Evolutionary conservation across 345 rosid species (phyloP).

Genomic region (Capsella bursapastoris): DNA sequence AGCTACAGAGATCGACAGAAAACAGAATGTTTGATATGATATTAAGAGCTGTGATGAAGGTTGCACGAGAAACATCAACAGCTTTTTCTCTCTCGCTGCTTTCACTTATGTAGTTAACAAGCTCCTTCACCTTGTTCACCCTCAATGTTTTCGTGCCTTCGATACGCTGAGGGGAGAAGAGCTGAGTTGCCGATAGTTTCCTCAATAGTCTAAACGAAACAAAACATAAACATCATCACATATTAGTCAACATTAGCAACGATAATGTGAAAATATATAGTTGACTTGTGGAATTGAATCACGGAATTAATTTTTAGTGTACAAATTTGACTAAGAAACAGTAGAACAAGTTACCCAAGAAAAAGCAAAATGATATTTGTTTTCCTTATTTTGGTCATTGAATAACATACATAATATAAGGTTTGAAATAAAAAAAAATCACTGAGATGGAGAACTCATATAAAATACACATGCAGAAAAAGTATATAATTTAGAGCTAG

Average conservation of each 20-base stretch:
- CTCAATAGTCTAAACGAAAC: slow-evolving; percentile 20
- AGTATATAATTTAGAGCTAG: background rate
- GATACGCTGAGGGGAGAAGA: slow-evolving; percentile 37
- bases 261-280: background rate
- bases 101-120: slow-evolving; percentile 38
- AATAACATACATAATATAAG: too few relatives aligned
- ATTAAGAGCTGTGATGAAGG: slow-evolving; percentile 49
- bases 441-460: too few relatives aligned
- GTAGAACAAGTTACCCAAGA: background rate
- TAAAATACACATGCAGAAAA: too few relatives aligned
- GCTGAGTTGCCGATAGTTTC: slow-evolving; percentile 26
- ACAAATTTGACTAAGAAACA: background rate
- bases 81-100: slow-evolving; percentile 38
- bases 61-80: slow-evolving; percentile 50
- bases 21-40: slow-evolving; percentile 51
- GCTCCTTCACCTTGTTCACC: slow-evolving; percentile 38
- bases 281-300: background rate
- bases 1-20: slow-evolving; percentile 51
- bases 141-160: slow-evolving; percentile 32
- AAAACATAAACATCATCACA: background rate
- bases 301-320: background rate
- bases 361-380: background rate
- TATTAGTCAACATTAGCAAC: background rate
- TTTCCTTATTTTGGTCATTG: background rate
- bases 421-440: too few relatives aligned